Conservation (phyloP, 2,329 filamentous ascomycete genomes). For the Penicillium paneum region DNA sequence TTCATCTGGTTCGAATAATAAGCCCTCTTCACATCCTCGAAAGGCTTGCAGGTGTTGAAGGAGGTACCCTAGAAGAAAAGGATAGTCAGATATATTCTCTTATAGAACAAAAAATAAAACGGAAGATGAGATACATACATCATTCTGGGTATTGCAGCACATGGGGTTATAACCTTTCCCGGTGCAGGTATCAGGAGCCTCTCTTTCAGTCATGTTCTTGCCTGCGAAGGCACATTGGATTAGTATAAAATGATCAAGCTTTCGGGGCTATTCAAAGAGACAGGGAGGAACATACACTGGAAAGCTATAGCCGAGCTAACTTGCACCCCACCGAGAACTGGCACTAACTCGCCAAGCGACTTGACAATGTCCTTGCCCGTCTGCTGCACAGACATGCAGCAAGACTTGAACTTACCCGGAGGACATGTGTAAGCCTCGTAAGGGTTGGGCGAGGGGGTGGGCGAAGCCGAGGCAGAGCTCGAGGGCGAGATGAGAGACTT, state of each 20-base stretch:
- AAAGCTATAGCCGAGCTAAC: conserved; percentile 25
- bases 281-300: conserved; percentile 23
- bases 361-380: conserved; percentile 15
- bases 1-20: conserved; percentile 18
- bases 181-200: conserved; percentile 17
- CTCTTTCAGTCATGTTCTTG: conserved; percentile 15
- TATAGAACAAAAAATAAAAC: background rate
- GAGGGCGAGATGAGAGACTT: conserved; percentile 3
- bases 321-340: conserved; percentile 18
- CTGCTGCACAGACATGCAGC: conserved; percentile 24
- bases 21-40: conserved; percentile 20
- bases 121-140: conserved; percentile 6
- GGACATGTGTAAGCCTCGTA: conserved; percentile 25
- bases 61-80: background rate
- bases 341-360: conserved; percentile 21
- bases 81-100: background rate
- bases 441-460: conserved; percentile 8
- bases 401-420: conserved; percentile 22
- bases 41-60: conserved; percentile 23
- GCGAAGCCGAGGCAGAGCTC: conserved; percentile 4
- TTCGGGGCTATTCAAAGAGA: background rate
- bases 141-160: conserved; percentile 22
- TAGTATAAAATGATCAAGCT: background rate
- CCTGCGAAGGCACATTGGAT: conserved; percentile 14
- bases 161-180: conserved; percentile 20